phyloP scores from a whole-genome alignment of 257 asterid genomes.

The Lavandula angustifolia region DNA sequence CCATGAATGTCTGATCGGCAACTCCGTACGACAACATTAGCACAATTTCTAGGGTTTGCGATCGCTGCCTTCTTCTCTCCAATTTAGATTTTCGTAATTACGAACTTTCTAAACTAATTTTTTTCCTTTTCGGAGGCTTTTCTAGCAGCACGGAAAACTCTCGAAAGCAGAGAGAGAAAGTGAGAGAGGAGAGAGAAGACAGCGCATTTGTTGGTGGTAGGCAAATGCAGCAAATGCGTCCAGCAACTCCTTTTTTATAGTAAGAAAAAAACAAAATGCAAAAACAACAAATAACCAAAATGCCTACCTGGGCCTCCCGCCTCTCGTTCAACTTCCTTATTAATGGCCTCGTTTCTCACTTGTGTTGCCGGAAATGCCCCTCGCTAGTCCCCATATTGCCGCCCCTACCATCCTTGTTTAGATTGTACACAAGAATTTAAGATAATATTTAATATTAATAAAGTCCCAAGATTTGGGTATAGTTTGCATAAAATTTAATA shows the following conservation, averaged over 20 bases:
- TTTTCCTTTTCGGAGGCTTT: constrained; percentile 26
- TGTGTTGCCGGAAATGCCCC: constrained; percentile 32
- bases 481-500: not conserved
- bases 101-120: constrained; percentile 15
- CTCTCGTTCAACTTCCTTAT: constrained; percentile 35
- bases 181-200: constrained; percentile 33
- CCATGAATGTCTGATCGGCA: constrained; percentile 45
- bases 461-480: not conserved
- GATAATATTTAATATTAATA: not conserved
- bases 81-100: constrained; percentile 15
- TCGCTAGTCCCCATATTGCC: not conserved
- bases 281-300: not conserved
- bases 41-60: constrained; percentile 49
- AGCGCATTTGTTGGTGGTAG: constrained; percentile 56
- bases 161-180: constrained; percentile 23
- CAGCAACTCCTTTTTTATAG: constrained; percentile 46
- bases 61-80: constrained; percentile 32
- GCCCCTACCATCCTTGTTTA: not conserved
- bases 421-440: not conserved
- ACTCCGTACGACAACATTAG: constrained; percentile 39
- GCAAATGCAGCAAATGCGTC: constrained; percentile 38
- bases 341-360: constrained; percentile 30
- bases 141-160: constrained; percentile 36
- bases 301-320: constrained; percentile 42
- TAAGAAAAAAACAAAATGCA: not conserved